Evolutionary conservation across 768 basidiomycete genomes (phyloP), one percentile per base, ranked within the genome.

Genomic region (Leccinum broughii): DNA sequence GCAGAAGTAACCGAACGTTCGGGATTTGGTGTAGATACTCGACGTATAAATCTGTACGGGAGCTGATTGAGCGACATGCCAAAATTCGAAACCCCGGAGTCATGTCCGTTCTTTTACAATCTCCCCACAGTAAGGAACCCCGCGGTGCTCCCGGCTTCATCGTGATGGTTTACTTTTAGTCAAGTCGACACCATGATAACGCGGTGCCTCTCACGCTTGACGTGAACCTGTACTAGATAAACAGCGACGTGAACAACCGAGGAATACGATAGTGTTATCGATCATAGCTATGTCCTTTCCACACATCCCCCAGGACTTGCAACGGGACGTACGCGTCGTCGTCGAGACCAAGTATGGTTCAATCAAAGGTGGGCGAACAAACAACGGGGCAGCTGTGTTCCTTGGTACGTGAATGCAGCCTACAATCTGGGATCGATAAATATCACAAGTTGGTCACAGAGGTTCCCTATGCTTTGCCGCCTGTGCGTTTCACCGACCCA

Each of bases 391-490:
- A 46, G 83, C 79, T 6, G 82, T 83, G 20, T 90, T 89, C 69
- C 75, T 90, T 41, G 88, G 89, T 87, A 65, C 26, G 76, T 51
- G 48, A 20, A 2, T 6, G 8, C 3, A 20, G 2, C 9, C 5
- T 17, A 48, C 2, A 28, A 2, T 46, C 28, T 14, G 1, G 10
- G 9, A 11, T 17, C 3, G 17, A 30, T 37, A 20, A 28, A 35
- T n/a, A 14, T 34, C 3, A 44, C n/a, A 13, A 15, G 6, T 35
- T 13, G 15, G 20, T 15, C 4, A 14, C 58, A 92, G 89, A 92
- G 76, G 76, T 92, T 55, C 88, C 89, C 5, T 92, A 88, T 68
- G 89, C 86, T 3, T 70, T 88, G 15, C 83, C 87, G 30, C 87
- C 88, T 0, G 72, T 68, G 14, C 80, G 89, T 26, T 92, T 90